Percentiles rank a stretch among this genome's conserved stretches.
phyloP scores from a whole-genome alignment of 495 filamentous ascomycete species.

The Penicillium mononematosum region DNA sequence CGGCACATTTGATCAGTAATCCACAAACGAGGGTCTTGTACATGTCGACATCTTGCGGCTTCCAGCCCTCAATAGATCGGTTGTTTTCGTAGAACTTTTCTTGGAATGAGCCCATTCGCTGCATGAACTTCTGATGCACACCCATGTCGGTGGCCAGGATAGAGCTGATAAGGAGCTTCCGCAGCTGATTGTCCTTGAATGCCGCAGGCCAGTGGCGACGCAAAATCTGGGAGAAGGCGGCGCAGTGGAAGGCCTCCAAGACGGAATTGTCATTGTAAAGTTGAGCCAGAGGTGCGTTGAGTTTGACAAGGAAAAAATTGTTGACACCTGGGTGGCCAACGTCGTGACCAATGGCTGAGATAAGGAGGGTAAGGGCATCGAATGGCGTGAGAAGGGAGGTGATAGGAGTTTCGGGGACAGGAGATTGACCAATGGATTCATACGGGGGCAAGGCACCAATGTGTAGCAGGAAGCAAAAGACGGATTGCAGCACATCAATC shows the following conservation, averaged over 20 bases:
- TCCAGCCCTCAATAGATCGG: slow-evolving; percentile 63
- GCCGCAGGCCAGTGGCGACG: slow-evolving; percentile 87
- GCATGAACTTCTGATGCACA: slow-evolving; percentile 94
- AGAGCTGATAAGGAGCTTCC: slow-evolving; percentile 88
- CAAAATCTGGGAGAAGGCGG: slow-evolving; percentile 93
- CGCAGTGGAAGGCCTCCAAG: slow-evolving; percentile 95
- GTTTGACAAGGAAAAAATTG: slow-evolving; percentile 89
- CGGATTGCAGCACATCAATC: slow-evolving; percentile 90
- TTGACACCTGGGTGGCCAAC: slow-evolving; percentile 98
- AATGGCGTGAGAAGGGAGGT: slow-evolving; percentile 73
- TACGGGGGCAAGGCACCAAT: slow-evolving; percentile 77
- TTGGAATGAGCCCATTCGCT: slow-evolving; percentile 72
- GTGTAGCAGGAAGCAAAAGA: slow-evolving; percentile 85
- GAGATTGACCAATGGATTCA: slow-evolving; percentile 24
- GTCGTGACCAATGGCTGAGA: slow-evolving; percentile 95
- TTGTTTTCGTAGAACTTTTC: slow-evolving; percentile 65
- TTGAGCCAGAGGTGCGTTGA: slow-evolving; percentile 94
- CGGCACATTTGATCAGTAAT: slow-evolving; percentile 93
- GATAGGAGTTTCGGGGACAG: slow-evolving; percentile 56
- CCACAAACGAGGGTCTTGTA: slow-evolving; percentile 79
- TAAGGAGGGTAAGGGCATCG: slow-evolving; percentile 83
- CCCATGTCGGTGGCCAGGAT: slow-evolving; percentile 98
- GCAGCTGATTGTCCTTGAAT: slow-evolving; percentile 70
- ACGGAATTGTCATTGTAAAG: slow-evolving; percentile 97
- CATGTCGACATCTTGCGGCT: slow-evolving; percentile 64